Base-by-base conservation (phyloP, 2,329 filamentous ascomycete species). In the Ophiosphaerella korrae region DNA sequence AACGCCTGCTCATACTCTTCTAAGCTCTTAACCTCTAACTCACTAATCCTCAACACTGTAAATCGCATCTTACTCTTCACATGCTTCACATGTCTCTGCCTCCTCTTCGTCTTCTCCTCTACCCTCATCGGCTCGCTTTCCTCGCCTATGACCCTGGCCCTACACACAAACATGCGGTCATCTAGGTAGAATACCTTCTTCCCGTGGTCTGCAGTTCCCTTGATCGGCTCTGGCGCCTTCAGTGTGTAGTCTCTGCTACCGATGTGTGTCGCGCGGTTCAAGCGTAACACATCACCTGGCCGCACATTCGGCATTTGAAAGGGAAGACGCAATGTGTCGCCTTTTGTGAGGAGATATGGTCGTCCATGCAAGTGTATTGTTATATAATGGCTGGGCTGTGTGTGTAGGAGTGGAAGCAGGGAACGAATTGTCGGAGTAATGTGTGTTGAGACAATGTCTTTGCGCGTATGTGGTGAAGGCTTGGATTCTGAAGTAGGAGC, bases 181-280 rank as follows among this genome's bases (percentile, higher is more conserved):
- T 97, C 92, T 55, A 97, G 77, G 70, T 89, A 93, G 32, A 75
- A 74, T 33, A 75, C 71, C 40, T 77, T 73, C 57, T 72, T 67
- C 11, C 53, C 53, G 33, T 60, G 60, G 43, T 73, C 72, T 13
- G 60, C 53, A 23, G 58, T 69, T 11, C 66, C 70, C 53, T 63
- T 72, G 46, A 63, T 42, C 5, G 63, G 24, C 48, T 68, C 71
- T 0, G 71, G 62, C 1, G 79, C 77, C 74, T 92, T 90, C 57
- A 97, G 80, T 5, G 93, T 97, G 76, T 90, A 96, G 74, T 97
- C 93, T 57, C 94, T 83, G 61, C 88, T 93, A 24, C 94, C 94
- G 38, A 99, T 77, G 46, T 88, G 80, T 35, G 85, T 88, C 21
- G 92, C 94, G 48, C 92, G 88, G 77, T 96, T 93, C 50, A 99